These are phyloP conservation scores for Rubus parviflorus DNA, from an alignment of 306 rosid genomes.

Conservation along the genomic window DNA sequence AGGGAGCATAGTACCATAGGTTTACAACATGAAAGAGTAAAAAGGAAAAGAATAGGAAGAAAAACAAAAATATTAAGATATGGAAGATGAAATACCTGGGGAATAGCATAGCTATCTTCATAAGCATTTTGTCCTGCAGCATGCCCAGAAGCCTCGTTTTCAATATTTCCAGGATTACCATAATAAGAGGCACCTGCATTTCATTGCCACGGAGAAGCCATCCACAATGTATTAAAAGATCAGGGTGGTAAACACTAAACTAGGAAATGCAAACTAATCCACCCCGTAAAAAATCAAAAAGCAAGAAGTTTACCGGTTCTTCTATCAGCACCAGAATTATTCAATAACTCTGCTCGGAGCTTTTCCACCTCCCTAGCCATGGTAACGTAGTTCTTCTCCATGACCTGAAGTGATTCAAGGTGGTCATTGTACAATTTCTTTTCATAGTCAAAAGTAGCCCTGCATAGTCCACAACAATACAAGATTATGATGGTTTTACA, in stretches of 20 bases:
- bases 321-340: conserved; percentile 56
- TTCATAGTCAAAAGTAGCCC: conserved; percentile 86
- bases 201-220: conserved; percentile 30
- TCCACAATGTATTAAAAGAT: conserved; percentile 22
- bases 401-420: conserved; percentile 92
- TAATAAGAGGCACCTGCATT: conserved; percentile 74
- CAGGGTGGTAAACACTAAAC: conserved; percentile 30
- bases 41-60: not conserved
- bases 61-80: conserved; percentile 18
- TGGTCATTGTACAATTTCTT: conserved; percentile 86
- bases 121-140: conserved; percentile 70
- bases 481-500: conserved; percentile 8
- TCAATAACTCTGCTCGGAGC: conserved; percentile 85
- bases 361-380: conserved; percentile 96
- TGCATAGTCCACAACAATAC: conserved; percentile 48
- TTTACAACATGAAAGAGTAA: not conserved
- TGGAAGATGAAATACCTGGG: conserved; percentile 65
- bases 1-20: not conserved
- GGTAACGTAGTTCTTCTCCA: conserved; percentile 88
- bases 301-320: conserved; percentile 53
- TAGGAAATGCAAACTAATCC: not conserved
- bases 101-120: conserved; percentile 69
- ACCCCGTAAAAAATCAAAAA: not conserved
- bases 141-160: conserved; percentile 65
- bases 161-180: conserved; percentile 67